Evolutionary conservation across 768 basidiomycete genomes (phyloP).

Genomic region (Pleurotus cornucopiae): DNA sequence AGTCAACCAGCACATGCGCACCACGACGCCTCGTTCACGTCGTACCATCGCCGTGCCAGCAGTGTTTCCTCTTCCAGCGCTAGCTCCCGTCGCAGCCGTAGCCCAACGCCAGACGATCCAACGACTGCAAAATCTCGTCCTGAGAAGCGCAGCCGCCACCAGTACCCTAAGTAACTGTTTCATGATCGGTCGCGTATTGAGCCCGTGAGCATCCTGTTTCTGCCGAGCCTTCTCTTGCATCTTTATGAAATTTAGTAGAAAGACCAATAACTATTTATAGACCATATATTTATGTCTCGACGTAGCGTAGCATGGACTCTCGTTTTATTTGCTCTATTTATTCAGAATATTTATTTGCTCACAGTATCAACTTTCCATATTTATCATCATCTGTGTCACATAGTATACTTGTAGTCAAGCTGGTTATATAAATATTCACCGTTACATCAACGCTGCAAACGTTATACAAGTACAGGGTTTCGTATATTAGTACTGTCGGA

Average conservation of each 20-base stretch:
- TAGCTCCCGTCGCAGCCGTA: conserved; percentile 35
- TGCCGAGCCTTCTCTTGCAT: neutral
- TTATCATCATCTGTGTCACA: no score
- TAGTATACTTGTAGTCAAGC: no score
- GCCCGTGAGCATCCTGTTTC: conserved; percentile 1
- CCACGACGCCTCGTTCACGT: conserved; percentile 14
- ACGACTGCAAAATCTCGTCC: conserved; percentile 15
- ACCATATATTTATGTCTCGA: neutral
- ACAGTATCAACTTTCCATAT: no score
- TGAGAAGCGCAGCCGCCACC: conserved; percentile 29
- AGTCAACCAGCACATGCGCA: neutral
- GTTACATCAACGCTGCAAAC: no score
- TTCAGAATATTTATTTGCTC: conserved; percentile 4
- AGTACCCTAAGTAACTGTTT: conserved; percentile 14
- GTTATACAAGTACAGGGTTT: neutral
- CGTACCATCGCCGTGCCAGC: conserved; percentile 32
- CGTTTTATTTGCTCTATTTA: neutral
- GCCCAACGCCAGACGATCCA: conserved; percentile 31
- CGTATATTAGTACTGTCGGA: neutral
- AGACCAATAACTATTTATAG: neutral
- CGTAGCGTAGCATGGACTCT: neutral
- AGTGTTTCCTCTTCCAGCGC: conserved; percentile 37
- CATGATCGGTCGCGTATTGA: neutral
- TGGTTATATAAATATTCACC: no score
- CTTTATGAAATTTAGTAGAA: neutral